Percentiles rank a stretch among this genome's conserved stretches.
These are phyloP conservation scores for Pseudogymnoascus sp. DNA, from an alignment of 2,329 filamentous ascomycete genomes.

Conservation along the genomic window DNA sequence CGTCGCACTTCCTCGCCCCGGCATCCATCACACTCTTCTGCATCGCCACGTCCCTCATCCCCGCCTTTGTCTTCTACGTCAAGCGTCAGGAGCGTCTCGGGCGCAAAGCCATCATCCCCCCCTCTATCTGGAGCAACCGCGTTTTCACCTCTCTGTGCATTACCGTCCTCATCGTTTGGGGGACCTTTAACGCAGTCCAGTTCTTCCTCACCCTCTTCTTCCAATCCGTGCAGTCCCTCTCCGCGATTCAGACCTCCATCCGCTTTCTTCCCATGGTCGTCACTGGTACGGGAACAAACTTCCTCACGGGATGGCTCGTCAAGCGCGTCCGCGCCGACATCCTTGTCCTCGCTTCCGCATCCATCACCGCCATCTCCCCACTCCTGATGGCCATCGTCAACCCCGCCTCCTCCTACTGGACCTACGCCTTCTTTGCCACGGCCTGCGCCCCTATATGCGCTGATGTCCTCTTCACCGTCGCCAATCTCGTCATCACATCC, in stretches of 20 bases:
- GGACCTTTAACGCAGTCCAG: slow-evolving; percentile 24
- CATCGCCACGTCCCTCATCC: slow-evolving; percentile 23
- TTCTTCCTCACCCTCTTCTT: slow-evolving; percentile 24
- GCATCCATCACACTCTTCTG: slow-evolving; percentile 25
- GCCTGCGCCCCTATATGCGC: slow-evolving; percentile 32
- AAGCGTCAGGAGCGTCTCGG: slow-evolving; percentile 21
- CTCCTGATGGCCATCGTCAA: slow-evolving; percentile 39
- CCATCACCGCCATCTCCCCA: slow-evolving; percentile 30
- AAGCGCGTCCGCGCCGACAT: slow-evolving; percentile 37
- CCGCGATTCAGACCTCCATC: slow-evolving; percentile 23
- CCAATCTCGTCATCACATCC: slow-evolving; percentile 44
- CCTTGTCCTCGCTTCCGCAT: slow-evolving; percentile 31
- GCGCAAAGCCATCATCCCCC: slow-evolving; percentile 28
- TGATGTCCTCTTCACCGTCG: slow-evolving; percentile 47
- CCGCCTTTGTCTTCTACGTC: slow-evolving; percentile 23
- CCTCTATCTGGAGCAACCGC: slow-evolving; percentile 27
- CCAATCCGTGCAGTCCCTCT: slow-evolving; percentile 17
- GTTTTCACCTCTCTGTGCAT: slow-evolving; percentile 28
- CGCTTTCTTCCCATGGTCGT: slow-evolving; percentile 35
- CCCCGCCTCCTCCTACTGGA: slow-evolving; percentile 40
- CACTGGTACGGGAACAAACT: slow-evolving; percentile 32
- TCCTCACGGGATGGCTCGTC: slow-evolving; percentile 38
- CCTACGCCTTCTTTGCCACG: slow-evolving; percentile 34
- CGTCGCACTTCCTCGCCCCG: slow-evolving; percentile 14
- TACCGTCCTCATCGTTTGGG: slow-evolving; percentile 28